Conservation (phyloP, 768 basidiomycete species). For the Termitomyces titanicus region DNA sequence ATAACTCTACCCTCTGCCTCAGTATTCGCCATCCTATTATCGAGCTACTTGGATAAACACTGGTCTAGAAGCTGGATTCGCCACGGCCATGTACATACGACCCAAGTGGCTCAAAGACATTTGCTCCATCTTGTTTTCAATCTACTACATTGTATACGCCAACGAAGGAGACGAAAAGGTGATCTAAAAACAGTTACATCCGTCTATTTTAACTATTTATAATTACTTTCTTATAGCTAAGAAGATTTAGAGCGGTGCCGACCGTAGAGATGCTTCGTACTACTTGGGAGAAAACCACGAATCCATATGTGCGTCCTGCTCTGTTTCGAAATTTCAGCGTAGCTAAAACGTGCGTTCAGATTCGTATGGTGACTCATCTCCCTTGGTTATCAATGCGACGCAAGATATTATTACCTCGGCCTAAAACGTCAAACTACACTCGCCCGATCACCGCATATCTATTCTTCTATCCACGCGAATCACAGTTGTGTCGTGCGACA, state of each 20-base stretch:
- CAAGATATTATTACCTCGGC: slow-evolving; percentile 82
- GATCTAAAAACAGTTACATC: background rate
- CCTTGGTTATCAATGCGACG: slow-evolving; percentile 64
- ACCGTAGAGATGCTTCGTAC: slow-evolving; percentile 94
- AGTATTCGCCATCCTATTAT: slow-evolving; percentile 94
- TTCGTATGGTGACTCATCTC: slow-evolving; percentile 60
- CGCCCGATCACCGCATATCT: slow-evolving; percentile 83
- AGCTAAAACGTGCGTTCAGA: slow-evolving; percentile 25
- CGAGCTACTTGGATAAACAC: slow-evolving; percentile 94
- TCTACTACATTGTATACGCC: slow-evolving; percentile 85
- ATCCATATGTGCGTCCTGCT: slow-evolving; percentile 70
- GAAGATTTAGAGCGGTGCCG: slow-evolving; percentile 87
- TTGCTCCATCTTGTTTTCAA: slow-evolving; percentile 78
- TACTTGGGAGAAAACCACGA: slow-evolving; percentile 96
- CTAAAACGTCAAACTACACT: slow-evolving; percentile 66
- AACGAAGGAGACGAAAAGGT: slow-evolving; percentile 97
- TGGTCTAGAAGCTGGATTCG: slow-evolving; percentile 96
- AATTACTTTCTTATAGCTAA: slow-evolving; percentile 52
- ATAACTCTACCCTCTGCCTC: background rate
- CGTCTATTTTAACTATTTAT: background rate
- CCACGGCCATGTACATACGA: slow-evolving; percentile 89
- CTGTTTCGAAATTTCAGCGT: background rate
- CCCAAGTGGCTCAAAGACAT: slow-evolving; percentile 91
- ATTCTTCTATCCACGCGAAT: slow-evolving; percentile 72
- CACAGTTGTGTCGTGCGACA: slow-evolving; percentile 58